phyloP scores from a whole-genome alignment of 352 stramenopile species.

The Paralagenidium karlingii region DNA sequence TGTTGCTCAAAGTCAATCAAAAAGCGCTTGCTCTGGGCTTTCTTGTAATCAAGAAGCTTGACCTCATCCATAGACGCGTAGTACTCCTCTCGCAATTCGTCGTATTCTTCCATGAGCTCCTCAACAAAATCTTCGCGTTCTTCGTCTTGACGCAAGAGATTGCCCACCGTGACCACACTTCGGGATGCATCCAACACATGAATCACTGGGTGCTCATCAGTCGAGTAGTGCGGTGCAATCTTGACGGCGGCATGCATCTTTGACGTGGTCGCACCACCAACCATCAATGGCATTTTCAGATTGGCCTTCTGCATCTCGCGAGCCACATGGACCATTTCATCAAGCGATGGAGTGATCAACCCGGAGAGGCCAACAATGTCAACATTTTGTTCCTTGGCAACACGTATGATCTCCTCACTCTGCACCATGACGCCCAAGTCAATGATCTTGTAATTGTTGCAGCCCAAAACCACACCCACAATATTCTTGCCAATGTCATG shows the following conservation, averaged over 20 bases:
- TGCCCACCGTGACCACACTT: conserved; percentile 91
- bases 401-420: conserved; percentile 74
- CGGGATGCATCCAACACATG: conserved; percentile 96
- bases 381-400: conserved; percentile 72
- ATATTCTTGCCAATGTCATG: conserved; percentile 99
- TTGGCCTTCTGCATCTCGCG: conserved; percentile 91
- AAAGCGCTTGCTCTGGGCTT: conserved; percentile 53
- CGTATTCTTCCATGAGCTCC: conserved; percentile 90
- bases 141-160: conserved; percentile 80
- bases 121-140: conserved; percentile 91
- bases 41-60: conserved; percentile 37
- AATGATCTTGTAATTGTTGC: conserved; percentile 97
- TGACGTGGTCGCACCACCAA: conserved; percentile 94
- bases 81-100: conserved; percentile 84
- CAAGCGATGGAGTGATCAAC: conserved; percentile 95
- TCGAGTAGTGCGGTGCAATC: conserved; percentile 94
- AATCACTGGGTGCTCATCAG: conserved; percentile 91
- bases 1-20: conserved; percentile 86
- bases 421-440: conserved; percentile 96
- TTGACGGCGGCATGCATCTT: conserved; percentile 98
- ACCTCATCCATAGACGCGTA: conserved; percentile 64
- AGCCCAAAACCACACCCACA: conserved; percentile 95
- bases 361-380: conserved; percentile 96
- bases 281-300: conserved; percentile 91
- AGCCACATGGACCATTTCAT: conserved; percentile 97